Evolutionary conservation across 257 asterid genomes (phyloP).

Genomic region (Verbena officinalis): DNA sequence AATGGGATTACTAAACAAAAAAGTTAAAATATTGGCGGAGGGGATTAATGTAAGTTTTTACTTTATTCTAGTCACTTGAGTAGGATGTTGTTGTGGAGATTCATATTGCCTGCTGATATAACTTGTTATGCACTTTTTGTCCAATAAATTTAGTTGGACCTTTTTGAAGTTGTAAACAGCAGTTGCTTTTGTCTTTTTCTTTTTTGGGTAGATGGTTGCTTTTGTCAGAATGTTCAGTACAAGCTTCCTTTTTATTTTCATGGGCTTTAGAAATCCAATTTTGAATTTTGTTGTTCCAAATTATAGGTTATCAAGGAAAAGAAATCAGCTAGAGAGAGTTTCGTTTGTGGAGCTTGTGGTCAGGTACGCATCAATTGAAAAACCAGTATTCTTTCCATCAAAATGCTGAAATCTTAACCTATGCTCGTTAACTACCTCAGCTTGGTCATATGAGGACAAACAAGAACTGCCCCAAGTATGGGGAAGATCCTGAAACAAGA

Average conservation of each 20-base stretch:
- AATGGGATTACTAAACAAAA: constrained; percentile 64
- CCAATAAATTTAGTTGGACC: not conserved
- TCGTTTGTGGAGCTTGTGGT: constrained; percentile 99
- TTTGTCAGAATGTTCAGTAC: no score
- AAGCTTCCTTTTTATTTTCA: constrained; percentile 7
- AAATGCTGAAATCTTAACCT: constrained; percentile 18
- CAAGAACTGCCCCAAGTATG: constrained; percentile 95
- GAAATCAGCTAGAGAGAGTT: constrained; percentile 94
- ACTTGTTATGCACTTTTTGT: not conserved
- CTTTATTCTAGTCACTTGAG: not conserved
- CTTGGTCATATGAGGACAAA: constrained; percentile 99
- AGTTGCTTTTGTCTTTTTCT: no score
- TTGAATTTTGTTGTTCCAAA: constrained; percentile 34
- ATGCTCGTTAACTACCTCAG: constrained; percentile 47
- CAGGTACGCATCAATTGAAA: constrained; percentile 63
- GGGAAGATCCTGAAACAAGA: constrained; percentile 79
- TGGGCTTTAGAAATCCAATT: constrained; percentile 9
- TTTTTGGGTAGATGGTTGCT: no score
- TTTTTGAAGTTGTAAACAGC: not conserved
- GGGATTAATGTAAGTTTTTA: constrained; percentile 69
- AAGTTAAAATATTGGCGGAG: constrained; percentile 83
- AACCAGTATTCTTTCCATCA: constrained; percentile 12
- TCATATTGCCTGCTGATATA: constrained; percentile 11
- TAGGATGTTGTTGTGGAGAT: constrained; percentile 8
- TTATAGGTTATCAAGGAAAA: constrained; percentile 83